Conservation (phyloP, 352 stramenopile genomes). For the Phytophthora pluvialis region DNA sequence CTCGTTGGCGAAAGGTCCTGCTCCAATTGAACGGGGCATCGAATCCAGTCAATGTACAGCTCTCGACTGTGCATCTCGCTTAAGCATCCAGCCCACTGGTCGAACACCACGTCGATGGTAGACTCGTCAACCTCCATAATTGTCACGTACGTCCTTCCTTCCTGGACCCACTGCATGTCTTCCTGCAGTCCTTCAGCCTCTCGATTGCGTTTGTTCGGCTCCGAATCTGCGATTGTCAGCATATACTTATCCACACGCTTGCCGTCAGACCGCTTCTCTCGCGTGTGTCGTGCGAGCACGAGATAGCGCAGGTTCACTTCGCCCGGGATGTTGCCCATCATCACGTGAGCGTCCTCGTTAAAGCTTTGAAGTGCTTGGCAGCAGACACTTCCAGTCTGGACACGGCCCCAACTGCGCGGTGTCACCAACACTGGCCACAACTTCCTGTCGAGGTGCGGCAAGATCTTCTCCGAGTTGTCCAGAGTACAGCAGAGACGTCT, state of each 20-base stretch:
- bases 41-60: conserved; percentile 14
- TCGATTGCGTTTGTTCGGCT: conserved; percentile 3
- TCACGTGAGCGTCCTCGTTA: conserved; percentile 21
- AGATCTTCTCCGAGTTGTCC: conserved; percentile 5
- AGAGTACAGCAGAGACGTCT: conserved; percentile 25
- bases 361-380: conserved; percentile 30
- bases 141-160: neutral
- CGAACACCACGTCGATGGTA: neutral
- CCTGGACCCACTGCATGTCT: neutral
- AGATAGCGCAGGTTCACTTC: conserved; percentile 26
- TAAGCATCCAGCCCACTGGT: conserved; percentile 1
- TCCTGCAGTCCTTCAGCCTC: neutral
- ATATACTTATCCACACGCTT: conserved; percentile 44
- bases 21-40: conserved; percentile 3
- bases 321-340: conserved; percentile 29
- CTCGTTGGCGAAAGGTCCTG: neutral
- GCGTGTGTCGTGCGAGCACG: neutral
- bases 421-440: conserved; percentile 20
- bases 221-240: conserved; percentile 4
- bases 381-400: conserved; percentile 16
- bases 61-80: conserved; percentile 1
- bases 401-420: conserved; percentile 20
- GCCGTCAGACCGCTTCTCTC: conserved; percentile 26
- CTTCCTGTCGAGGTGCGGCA: conserved; percentile 20
- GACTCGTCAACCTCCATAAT: neutral